A percentile compares a stretch with the other conserved stretches of the same genome.
phyloP scores from a whole-genome alignment of 441 rosid species.

The Adansonia gregorii region DNA sequence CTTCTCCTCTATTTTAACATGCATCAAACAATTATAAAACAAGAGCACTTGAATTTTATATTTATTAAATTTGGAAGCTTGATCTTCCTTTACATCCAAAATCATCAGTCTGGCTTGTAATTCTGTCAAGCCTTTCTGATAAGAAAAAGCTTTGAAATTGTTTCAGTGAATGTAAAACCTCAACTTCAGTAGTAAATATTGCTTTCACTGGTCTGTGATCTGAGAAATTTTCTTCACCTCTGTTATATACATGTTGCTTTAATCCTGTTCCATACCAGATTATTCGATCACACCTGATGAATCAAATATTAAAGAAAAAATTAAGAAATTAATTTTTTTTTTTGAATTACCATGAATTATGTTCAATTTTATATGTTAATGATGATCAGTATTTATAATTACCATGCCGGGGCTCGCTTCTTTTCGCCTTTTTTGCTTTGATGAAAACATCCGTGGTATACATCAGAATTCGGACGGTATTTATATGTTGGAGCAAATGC shows the following conservation, averaged over 20 bases:
- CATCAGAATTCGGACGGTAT: conserved; percentile 69
- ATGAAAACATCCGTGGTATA: conserved; percentile 63
- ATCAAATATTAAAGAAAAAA: not conserved
- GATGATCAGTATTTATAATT: conserved; percentile 16
- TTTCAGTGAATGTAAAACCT: conserved; percentile 31
- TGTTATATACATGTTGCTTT: conserved; percentile 55
- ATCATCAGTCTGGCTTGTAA: conserved; percentile 36
- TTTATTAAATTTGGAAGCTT: conserved; percentile 37
- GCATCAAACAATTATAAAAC: not conserved
- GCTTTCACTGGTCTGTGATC: conserved; percentile 80
- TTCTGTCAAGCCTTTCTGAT: conserved; percentile 59
- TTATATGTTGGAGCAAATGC: conserved; percentile 91
- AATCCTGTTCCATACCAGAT: conserved; percentile 65
- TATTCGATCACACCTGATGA: conserved; percentile 74
- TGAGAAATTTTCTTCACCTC: conserved; percentile 68
- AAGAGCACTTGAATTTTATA: not conserved
- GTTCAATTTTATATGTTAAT: not conserved
- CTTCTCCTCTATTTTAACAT: not conserved
- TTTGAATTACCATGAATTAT: not conserved
- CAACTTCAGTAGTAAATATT: conserved; percentile 56
- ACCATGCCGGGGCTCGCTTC: conserved; percentile 94
- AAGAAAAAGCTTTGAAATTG: conserved; percentile 49
- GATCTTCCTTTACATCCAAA: conserved; percentile 40
- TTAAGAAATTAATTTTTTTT: too few species aligned
- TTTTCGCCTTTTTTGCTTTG: conserved; percentile 59